Base-by-base conservation (phyloP, 495 filamentous ascomycete genomes). In the Darksidea phi region DNA sequence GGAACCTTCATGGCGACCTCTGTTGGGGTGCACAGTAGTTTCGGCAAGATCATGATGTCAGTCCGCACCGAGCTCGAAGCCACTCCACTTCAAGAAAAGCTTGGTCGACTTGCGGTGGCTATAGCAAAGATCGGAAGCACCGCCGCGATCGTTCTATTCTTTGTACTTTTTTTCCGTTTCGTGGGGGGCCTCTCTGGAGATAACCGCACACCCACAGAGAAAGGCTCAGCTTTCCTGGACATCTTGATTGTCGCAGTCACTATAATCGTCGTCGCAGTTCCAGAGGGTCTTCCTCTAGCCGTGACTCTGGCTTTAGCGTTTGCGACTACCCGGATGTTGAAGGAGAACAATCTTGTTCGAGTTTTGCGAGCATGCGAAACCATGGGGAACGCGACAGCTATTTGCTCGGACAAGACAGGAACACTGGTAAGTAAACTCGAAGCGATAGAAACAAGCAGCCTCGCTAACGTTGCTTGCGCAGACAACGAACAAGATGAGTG, bases 321-420 rank as follows among this genome's bases (percentile, higher is more conserved):
- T 73, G 93, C 93, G 18, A 97, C 93, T 0, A 96, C 87, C 15
- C 80, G 90, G 28, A 97, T 97, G 93, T 77, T 96, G 48, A 95
- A 90, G 72, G 93, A 96, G 66, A 93, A 95, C 74, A 97, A 97
- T 63, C 74, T 97, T 43, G 93, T 97, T 49, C 89, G 93, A 26
- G 83, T 92, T 54, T 78, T 97, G 41, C 86, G 90, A 65, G 91
- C 93, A 37, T 97, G 93, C 73, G 93, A 97, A 73, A 94, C 93
- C 15, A 97, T 97, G 93, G 93, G 93, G 23, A 96, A 96, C 72
- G 93, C 92, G 4, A 96, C 91, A 0, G 92, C 89, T 1, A 88
- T 97, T 46, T 97, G 93, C 74, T 95, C 91, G 2, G 93, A 97
- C 75, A 97, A 97, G 73, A 97, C 93, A 0, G 93, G 93, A 55